Evolutionary conservation across 225 moss, liverwort and hornwort genomes (phyloP), one percentile per base, ranked within the genome.

Genomic region (Pseudisothecium myosuroides): DNA sequence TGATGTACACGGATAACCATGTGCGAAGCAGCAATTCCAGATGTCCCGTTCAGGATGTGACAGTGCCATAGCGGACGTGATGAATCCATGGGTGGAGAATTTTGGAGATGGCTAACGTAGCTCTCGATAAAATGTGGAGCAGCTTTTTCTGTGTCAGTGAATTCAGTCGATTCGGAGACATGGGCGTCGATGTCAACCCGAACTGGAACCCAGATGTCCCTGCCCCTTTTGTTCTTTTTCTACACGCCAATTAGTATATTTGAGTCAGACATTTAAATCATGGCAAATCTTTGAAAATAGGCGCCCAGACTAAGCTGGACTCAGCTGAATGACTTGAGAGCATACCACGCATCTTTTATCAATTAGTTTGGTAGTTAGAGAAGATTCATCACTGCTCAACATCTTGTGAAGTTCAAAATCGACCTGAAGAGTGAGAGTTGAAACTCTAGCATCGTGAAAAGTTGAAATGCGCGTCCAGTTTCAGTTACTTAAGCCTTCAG

Each of bases 21-120:
- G 77, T 95, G 89, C 47, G 92, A 89, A 89, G 90, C 91, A 72
- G 93, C 95, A 60, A 91, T 79, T 81, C 96, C 96, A 63, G 95
- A 88, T 84, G 91, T 91, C 68, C 93, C 94, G 85, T 96, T 95
- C 72, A 96, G 49, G 66, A 97, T 82, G 83, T 96, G 93, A 82
- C 95, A 92, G 62, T 96, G 93, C 97, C 97, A 97, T 58, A 96
- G 90, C 24, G 96, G 96, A 82, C 93, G 95, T 26, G 94, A 93
- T 82, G 75, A 45, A 82, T 94, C 96, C 81, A 96, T 92, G 6
- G 94, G 93, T 72, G 94, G 93, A 64, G 83, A 83, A 84, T 91
- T 80, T 47, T 93, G 52, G n/a, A 95, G 95, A n/a, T 96, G 89
- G 77, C 95, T 93, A 17, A 95, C 87, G 85, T 96, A 97, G 76